phyloP scores from a whole-genome alignment of 2,329 filamentous ascomycete genomes.

The Apiospora koreana region DNA sequence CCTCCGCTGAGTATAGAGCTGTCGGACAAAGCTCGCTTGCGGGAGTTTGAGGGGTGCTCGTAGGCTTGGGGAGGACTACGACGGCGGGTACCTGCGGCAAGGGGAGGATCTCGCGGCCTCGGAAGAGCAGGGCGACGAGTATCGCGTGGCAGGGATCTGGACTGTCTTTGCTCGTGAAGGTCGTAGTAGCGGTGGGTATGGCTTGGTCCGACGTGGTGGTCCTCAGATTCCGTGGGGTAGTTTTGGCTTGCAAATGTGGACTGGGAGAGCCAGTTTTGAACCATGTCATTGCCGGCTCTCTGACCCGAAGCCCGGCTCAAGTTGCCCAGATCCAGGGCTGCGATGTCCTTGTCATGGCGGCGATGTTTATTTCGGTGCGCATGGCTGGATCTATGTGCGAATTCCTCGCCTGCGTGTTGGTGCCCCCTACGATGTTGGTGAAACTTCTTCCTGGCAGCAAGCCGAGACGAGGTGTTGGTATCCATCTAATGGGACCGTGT shows the following conservation, averaged over 20 bases:
- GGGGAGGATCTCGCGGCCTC: neutral
- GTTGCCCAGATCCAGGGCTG: slow-evolving; percentile 20
- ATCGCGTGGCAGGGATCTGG: neutral
- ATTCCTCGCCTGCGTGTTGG: neutral
- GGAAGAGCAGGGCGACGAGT: neutral
- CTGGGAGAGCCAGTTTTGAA: slow-evolving; percentile 29
- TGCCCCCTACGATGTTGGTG: neutral
- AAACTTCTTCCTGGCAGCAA: neutral
- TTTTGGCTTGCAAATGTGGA: slow-evolving; percentile 1
- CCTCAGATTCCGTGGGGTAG: neutral
- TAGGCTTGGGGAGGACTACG: neutral
- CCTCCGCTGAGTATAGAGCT: neutral
- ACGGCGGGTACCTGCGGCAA: neutral
- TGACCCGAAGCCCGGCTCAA: slow-evolving; percentile 22
- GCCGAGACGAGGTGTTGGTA: neutral
- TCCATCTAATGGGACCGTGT: neutral
- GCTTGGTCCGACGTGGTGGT: neutral
- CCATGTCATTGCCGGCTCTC: slow-evolving; percentile 22
- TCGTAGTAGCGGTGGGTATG: neutral
- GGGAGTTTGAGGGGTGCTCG: neutral
- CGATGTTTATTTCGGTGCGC: neutral
- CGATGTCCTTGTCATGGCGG: slow-evolving; percentile 23
- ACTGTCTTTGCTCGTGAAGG: neutral
- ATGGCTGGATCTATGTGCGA: neutral
- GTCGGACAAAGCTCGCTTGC: neutral